Conservation (phyloP, 371 early-diverging fungal species). For the Mucor ambiguus region DNA sequence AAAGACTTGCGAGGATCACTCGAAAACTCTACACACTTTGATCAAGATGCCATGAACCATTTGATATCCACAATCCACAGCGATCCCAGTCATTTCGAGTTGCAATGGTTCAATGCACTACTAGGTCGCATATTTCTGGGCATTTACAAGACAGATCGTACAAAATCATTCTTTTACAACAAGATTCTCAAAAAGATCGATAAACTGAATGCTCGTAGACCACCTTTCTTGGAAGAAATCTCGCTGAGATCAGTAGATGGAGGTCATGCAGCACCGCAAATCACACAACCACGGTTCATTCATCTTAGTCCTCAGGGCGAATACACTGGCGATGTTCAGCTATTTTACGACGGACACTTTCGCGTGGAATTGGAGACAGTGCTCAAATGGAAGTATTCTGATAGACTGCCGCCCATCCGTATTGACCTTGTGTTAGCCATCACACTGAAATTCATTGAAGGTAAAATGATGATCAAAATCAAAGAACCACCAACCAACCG, state of each 20-base stretch:
- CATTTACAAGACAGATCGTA: slow-evolving; percentile 69
- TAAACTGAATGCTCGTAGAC: slow-evolving; percentile 70
- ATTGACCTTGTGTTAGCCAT: slow-evolving; percentile 80
- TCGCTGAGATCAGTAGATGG: slow-evolving; percentile 73
- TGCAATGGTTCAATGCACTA: slow-evolving; percentile 89
- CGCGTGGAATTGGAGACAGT: slow-evolving; percentile 74
- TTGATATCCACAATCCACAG: slow-evolving; percentile 58
- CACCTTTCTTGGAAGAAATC: slow-evolving; percentile 79
- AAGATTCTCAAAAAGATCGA: slow-evolving; percentile 66
- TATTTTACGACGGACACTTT: slow-evolving; percentile 80
- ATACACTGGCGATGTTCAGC: slow-evolving; percentile 69
- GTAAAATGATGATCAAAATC: slow-evolving; percentile 77
- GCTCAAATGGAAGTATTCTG: slow-evolving; percentile 37
- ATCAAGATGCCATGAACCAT: slow-evolving; percentile 53
- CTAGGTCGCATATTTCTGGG: slow-evolving; percentile 79
- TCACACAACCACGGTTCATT: slow-evolving; percentile 75
- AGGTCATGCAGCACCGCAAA: slow-evolving; percentile 81
- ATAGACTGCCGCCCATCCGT: slow-evolving; percentile 66
- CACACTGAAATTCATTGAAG: slow-evolving; percentile 65
- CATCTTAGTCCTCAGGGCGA: slow-evolving; percentile 72
- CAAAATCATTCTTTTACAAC: slow-evolving; percentile 59
- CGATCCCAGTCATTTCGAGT: slow-evolving; percentile 55
- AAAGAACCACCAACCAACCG: slow-evolving; percentile 87
- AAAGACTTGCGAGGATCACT: slow-evolving; percentile 5
- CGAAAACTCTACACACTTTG: slow-evolving; percentile 56